Conservation (phyloP, 371 early-diverging fungal genomes). For the Actinomortierella ambigua region DNA sequence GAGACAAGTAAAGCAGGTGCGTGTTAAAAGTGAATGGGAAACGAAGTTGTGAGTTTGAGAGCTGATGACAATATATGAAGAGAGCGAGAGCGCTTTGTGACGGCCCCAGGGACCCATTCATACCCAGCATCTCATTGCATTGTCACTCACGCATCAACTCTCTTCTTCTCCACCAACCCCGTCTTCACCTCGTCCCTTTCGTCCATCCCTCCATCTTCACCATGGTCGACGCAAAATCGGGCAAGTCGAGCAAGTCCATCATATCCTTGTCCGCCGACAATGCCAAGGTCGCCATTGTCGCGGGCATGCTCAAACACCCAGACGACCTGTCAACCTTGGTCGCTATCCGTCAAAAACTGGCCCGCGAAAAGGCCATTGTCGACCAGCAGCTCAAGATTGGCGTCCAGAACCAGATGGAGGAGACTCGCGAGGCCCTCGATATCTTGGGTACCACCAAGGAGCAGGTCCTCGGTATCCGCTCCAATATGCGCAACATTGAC, state of each 20-base stretch:
- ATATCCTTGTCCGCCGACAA: conserved; percentile 29
- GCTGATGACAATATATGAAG: neutral
- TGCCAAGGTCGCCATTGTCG: conserved; percentile 49
- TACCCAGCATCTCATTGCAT: neutral
- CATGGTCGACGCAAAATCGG: conserved; percentile 43
- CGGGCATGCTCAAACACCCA: conserved; percentile 82
- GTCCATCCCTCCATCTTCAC: neutral
- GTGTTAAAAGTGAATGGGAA: neutral
- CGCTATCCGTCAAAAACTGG: conserved; percentile 77
- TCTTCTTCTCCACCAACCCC: neutral
- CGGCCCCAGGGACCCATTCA: too few relatives aligned
- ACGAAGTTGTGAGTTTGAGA: neutral
- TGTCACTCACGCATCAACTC: neutral
- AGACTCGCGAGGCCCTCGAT: conserved; percentile 87
- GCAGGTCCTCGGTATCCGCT: conserved; percentile 70
- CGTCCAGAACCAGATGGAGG: conserved; percentile 91
- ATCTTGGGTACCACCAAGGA: conserved; percentile 68
- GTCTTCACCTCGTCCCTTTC: neutral
- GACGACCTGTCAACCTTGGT: conserved; percentile 90
- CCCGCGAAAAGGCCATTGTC: conserved; percentile 89
- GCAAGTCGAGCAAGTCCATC: conserved; percentile 4
- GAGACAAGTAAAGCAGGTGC: neutral
- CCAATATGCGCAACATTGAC: conserved; percentile 82
- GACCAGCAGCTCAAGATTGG: conserved; percentile 95
- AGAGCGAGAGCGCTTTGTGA: too few relatives aligned